Conservation (phyloP, 129 eudicot species). For the Gnaphalium uliginosum region DNA sequence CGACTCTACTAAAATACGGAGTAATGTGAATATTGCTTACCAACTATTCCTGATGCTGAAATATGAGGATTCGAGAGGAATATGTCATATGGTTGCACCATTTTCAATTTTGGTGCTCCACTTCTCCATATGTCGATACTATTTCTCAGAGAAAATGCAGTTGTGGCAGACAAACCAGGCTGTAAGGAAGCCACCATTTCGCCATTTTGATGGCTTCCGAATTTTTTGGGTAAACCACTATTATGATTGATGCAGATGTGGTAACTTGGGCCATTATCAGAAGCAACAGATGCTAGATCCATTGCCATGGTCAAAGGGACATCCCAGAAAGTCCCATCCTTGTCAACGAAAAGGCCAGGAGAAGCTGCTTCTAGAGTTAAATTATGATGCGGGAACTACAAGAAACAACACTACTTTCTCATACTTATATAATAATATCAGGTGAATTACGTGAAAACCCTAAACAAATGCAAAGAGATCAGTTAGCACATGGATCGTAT, state of each 20-base stretch:
- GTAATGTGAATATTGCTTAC: constrained; percentile 33
- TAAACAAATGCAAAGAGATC: constrained; percentile 9
- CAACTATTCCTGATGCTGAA: constrained; percentile 72
- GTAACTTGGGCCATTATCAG: constrained; percentile 72
- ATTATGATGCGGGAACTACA: constrained; percentile 78
- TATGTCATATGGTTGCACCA: constrained; percentile 82
- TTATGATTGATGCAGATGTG: constrained; percentile 68
- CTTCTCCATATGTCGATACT: constrained; percentile 81
- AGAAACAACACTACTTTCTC: constrained; percentile 18
- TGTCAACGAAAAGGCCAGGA: constrained; percentile 75
- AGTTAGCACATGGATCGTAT: background rate
- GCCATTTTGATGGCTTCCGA: constrained; percentile 34
- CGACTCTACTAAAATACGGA: background rate
- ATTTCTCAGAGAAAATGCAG: constrained; percentile 67
- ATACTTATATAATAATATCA: constrained; percentile 1
- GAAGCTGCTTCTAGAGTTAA: constrained; percentile 77
- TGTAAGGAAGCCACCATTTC: constrained; percentile 45
- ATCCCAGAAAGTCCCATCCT: constrained; percentile 72
- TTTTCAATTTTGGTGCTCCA: constrained; percentile 56
- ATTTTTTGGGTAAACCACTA: constrained; percentile 50
- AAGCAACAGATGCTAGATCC: constrained; percentile 68
- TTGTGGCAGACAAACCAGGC: constrained; percentile 69
- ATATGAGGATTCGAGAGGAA: constrained; percentile 80
- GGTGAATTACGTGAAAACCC: background rate
- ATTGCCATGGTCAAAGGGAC: constrained; percentile 67